Conservation (phyloP, 73 alveolate species). For the Effrenium voratum region DNA sequence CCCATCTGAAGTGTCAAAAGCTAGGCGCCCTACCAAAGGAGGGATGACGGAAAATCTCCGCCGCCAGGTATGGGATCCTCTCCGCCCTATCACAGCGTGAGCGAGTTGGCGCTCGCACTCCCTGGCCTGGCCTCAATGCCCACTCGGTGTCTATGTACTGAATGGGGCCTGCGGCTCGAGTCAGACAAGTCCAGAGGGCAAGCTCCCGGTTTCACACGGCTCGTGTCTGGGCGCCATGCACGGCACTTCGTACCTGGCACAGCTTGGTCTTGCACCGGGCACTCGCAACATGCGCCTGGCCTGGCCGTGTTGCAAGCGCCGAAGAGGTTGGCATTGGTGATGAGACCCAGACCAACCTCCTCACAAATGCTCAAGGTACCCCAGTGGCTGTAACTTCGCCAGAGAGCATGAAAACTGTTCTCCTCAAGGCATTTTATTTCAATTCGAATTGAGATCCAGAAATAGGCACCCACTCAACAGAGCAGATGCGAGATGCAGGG, state of each 20-base stretch:
- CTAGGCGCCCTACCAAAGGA: slow-evolving; percentile 19
- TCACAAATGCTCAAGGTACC: too few species aligned
- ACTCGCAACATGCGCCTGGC: not conserved
- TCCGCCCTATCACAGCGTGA: slow-evolving; percentile 1
- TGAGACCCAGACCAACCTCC: slow-evolving; percentile 49
- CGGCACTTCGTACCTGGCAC: not conserved
- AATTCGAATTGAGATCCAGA: too few species aligned
- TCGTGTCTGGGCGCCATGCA: not conserved
- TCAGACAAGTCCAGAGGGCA: not conserved
- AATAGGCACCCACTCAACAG: too few species aligned
- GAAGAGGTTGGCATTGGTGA: slow-evolving; percentile 67
- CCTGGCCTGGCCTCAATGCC: slow-evolving; percentile 24
- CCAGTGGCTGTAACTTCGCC: too few species aligned
- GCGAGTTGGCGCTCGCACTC: not conserved
- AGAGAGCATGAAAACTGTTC: too few species aligned
- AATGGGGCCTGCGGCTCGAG: not conserved
- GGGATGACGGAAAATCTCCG: slow-evolving; percentile 62
- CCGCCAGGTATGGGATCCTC: slow-evolving; percentile 39
- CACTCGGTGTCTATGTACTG: slow-evolving; percentile 74
- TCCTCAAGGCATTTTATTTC: too few species aligned
- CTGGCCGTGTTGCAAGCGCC: slow-evolving; percentile 44
- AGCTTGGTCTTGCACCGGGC: too few species aligned
- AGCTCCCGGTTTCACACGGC: not conserved
- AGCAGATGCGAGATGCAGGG: not conserved
- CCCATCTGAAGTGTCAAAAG: too few species aligned